Evolutionary conservation across 1,284 basidiomycete species (phyloP), one percentile per base, ranked within the genome.

Genomic region (Rhodofomes roseus): DNA sequence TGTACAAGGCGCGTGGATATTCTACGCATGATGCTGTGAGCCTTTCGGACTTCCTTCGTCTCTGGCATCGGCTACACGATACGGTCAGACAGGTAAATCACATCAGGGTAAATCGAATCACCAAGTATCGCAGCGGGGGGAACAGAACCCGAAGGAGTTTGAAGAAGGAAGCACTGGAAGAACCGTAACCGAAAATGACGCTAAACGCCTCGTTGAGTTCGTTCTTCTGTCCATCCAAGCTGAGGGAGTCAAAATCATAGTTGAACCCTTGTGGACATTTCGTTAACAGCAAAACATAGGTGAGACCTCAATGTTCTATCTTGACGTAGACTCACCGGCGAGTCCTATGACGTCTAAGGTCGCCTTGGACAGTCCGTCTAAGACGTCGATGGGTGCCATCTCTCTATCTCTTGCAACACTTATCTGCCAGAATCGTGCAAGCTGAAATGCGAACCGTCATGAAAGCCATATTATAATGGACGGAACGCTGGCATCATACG

Each of bases 311-410:
- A 31, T 22, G 1, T 11, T 23, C 14, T 12, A 23, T 11, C 4
- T 2, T 22, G 7, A n/a, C 29, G 8, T 1, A 9, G 14, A 39
- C 37, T 36, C 50, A 69, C 80, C 81, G 0, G 81, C 80, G 2
- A 79, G 66, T 2, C 81, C 81, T 57, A 85, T 83, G 23, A 82
- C 72, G 63, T 84, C 81, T 23, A 84, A 71, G 0, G 81, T 82
- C 40, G 76, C 71, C 55, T 75, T 75, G 16, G 72, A 75, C 18
- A 84, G 70, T 68, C 76, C 79, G 3, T 69, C 61, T 39, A 76
- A 66, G 6, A 80, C 74, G 61, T 84, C 77, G 36, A 80, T 67
- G 36, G 71, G 68, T 20, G 59, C 51, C 12, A 52, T 23, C 20
- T 51, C 56, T 14, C 56, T 53, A n/a, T 36, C n/a, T 31, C 61